A percentile compares a stretch with the other conserved stretches of the same genome.
phyloP scores from a whole-genome alignment of 139 green algal species.

The Dunaliella sp. region DNA sequence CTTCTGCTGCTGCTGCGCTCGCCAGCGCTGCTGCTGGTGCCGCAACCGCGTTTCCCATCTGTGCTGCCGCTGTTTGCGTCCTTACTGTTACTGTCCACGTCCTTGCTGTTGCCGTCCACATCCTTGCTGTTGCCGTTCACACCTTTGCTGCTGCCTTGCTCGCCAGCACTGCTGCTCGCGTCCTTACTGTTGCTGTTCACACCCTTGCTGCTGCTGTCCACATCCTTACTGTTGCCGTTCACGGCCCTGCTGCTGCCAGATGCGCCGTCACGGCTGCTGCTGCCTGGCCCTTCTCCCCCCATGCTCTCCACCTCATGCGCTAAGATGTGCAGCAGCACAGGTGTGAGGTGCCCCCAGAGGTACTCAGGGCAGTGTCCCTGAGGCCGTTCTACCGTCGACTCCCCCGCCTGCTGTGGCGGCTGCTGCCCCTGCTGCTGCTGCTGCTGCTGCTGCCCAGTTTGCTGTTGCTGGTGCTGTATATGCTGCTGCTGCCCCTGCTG shows the following conservation, averaged over 20 bases:
- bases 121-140: neutral
- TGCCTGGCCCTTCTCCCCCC: neutral
- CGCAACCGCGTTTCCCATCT: too few relatives aligned
- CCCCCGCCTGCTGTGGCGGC: neutral
- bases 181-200: neutral
- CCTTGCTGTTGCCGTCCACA: neutral
- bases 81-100: neutral
- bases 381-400: too few relatives aligned
- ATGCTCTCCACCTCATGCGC: conserved; percentile 30
- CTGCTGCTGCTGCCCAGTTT: too few relatives aligned
- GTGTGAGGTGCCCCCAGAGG: conserved; percentile 1
- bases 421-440: too few relatives aligned
- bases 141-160: neutral
- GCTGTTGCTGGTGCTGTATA: too few relatives aligned
- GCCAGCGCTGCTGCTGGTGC: too few relatives aligned
- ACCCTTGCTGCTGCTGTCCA: neutral
- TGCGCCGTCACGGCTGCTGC: too few relatives aligned
- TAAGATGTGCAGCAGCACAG: conserved; percentile 29
- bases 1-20: too few relatives aligned
- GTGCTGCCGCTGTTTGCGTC: conserved; percentile 1
- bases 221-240: neutral
- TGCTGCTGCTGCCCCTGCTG: too few relatives aligned
- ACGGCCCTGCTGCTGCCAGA: too few relatives aligned
- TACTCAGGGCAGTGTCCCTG: neutral
- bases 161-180: neutral